phyloP scores from a whole-genome alignment of 805 yeast species.

The Wickerhamiella spandovensis region DNA sequence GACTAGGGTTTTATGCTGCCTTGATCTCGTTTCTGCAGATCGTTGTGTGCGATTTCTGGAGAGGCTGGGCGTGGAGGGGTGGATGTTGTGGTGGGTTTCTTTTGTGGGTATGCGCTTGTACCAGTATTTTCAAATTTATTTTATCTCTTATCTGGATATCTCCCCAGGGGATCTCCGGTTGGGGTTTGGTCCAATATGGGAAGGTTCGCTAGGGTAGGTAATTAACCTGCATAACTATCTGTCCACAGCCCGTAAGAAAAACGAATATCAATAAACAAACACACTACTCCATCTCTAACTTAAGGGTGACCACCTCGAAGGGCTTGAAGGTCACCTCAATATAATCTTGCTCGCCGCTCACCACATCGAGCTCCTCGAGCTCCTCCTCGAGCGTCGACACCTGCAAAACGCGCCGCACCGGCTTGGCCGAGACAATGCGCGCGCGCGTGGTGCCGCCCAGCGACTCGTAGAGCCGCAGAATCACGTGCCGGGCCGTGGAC shows the following conservation, averaged over 20 bases:
- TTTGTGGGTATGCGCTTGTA: not conserved
- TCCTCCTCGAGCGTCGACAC: constrained; percentile 32
- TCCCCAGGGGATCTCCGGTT: too few relatives aligned
- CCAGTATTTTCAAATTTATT: not conserved
- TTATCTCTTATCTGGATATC: too few relatives aligned
- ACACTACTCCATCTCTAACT: constrained; percentile 26
- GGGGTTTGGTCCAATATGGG: too few relatives aligned
- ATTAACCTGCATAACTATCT: not conserved
- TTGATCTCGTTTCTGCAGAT: too few relatives aligned
- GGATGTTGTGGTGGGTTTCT: not conserved
- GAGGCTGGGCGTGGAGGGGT: too few relatives aligned
- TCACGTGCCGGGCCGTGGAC: constrained; percentile 36
- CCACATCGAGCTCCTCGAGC: constrained; percentile 21
- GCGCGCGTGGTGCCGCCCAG: constrained; percentile 68
- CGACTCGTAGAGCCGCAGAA: constrained; percentile 73
- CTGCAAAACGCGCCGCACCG: constrained; percentile 41
- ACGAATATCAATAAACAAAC: not conserved
- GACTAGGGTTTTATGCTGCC: too few relatives aligned
- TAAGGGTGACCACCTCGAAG: constrained; percentile 63
- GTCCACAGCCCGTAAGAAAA: too few relatives aligned
- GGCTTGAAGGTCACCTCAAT: constrained; percentile 40
- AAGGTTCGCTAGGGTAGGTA: not conserved
- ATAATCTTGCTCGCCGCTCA: constrained; percentile 11
- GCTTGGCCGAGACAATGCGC: constrained; percentile 32
- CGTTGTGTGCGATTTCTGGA: too few relatives aligned